phyloP scores from a whole-genome alignment of 1,139 yeast genomes.

The Hansenula sp. region DNA sequence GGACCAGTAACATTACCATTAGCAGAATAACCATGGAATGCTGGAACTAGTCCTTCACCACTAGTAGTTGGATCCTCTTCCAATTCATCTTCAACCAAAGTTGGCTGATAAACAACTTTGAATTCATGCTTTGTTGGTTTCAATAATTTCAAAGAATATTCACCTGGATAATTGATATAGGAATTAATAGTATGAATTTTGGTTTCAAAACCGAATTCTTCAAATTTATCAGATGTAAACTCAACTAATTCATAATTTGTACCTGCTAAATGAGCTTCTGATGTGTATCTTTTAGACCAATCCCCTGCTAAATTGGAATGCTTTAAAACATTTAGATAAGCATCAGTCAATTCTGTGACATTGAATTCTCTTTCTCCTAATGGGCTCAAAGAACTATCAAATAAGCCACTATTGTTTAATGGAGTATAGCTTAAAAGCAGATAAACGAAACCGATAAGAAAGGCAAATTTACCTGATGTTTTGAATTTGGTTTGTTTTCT shows the following conservation, averaged over 20 bases:
- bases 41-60: constrained; percentile 48
- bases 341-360: constrained; percentile 10
- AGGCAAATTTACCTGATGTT: not conserved
- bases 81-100: constrained; percentile 67
- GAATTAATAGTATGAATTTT: constrained; percentile 56
- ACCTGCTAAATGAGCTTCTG: constrained; percentile 71
- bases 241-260: constrained; percentile 58
- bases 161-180: constrained; percentile 58
- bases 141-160: constrained; percentile 45
- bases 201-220: constrained; percentile 55
- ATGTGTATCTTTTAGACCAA: constrained; percentile 54
- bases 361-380: not conserved
- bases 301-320: constrained; percentile 44
- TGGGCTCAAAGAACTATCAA: not conserved
- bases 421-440: not conserved
- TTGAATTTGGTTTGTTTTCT: not conserved
- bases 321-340: constrained; percentile 36
- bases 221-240: constrained; percentile 60
- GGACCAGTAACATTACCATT: constrained; percentile 61
- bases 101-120: constrained; percentile 52
- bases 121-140: constrained; percentile 20
- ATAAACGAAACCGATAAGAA: not conserved
- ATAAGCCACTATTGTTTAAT: not conserved
- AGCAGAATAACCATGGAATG: constrained; percentile 70
- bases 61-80: constrained; percentile 67